A percentile compares a stretch with the other conserved stretches of the same genome.
Evolutionary conservation across 352 stramenopile genomes (phyloP).

Genomic region (Paralagenidium karlingii): DNA sequence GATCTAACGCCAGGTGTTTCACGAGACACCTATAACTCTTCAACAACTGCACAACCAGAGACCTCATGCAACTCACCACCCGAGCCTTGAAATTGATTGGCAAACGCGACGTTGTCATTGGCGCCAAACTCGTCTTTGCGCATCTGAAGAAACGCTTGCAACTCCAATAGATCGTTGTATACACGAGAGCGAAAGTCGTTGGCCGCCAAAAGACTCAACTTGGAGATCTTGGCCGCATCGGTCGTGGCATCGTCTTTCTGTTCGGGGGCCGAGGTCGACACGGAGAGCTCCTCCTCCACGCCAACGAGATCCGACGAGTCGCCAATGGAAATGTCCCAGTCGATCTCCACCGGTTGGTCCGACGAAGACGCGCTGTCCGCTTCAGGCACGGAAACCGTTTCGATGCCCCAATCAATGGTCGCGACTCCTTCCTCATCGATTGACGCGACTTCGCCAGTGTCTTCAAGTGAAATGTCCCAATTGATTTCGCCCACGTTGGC

Average conservation of each 20-base stretch:
- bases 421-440: slow-evolving; percentile 1
- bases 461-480: slow-evolving; percentile 56
- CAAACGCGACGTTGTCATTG: slow-evolving; percentile 41
- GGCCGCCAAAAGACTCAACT: slow-evolving; percentile 34
- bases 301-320: slow-evolving; percentile 19
- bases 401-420: slow-evolving; percentile 58
- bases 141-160: slow-evolving; percentile 50
- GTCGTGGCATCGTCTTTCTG: too few species aligned
- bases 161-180: slow-evolving; percentile 65
- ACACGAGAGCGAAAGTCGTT: slow-evolving; percentile 42
- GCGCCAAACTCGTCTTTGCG: slow-evolving; percentile 14
- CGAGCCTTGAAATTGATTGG: slow-evolving; percentile 58
- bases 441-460: slow-evolving; percentile 9
- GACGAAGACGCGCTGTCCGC: slow-evolving; percentile 2
- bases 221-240: neutral
- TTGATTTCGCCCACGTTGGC: slow-evolving; percentile 26
- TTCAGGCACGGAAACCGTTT: slow-evolving; percentile 23
- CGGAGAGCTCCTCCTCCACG: too few species aligned
- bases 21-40: slow-evolving; percentile 24
- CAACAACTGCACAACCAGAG: neutral
- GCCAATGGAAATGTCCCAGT: slow-evolving; percentile 75
- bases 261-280: too few species aligned
- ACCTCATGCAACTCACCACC: slow-evolving; percentile 17
- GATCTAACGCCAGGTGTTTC: too few species aligned
- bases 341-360: slow-evolving; percentile 38